Conservation (phyloP, 2,329 filamentous ascomycete species). For the Aspergillus sp. region DNA sequence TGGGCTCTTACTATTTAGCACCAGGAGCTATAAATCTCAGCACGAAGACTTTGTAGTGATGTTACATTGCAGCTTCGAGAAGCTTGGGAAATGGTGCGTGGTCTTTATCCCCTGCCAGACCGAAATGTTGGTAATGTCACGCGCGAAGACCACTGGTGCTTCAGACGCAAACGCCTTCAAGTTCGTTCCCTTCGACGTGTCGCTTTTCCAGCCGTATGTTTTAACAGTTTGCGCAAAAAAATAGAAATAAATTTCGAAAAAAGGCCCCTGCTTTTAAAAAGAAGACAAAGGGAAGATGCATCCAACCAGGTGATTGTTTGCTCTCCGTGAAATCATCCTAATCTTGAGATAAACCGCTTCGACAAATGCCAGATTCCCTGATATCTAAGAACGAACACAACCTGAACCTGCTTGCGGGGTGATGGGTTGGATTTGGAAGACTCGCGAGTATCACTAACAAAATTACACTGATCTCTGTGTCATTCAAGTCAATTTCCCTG, state of each 20-base stretch:
- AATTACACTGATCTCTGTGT: neutral
- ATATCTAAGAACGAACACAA: neutral
- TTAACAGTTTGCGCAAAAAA: neutral
- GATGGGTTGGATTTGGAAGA: neutral
- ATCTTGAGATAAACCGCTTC: neutral
- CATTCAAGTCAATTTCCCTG: neutral
- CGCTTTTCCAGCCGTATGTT: slow-evolving; percentile 8
- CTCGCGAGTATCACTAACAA: neutral
- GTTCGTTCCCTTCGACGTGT: slow-evolving; percentile 14
- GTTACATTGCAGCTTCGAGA: neutral
- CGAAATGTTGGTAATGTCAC: slow-evolving; percentile 8
- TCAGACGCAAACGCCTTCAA: slow-evolving; percentile 15
- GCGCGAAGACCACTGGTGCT: slow-evolving; percentile 4
- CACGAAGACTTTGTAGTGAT: neutral
- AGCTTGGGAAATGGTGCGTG: slow-evolving; percentile 10
- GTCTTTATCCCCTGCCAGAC: neutral
- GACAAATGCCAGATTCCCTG: neutral
- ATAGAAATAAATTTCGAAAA: neutral
- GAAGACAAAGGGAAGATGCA: neutral
- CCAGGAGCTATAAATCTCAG: neutral
- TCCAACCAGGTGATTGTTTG: neutral
- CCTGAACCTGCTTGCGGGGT: too few species aligned
- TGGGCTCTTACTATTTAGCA: neutral
- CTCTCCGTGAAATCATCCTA: neutral
- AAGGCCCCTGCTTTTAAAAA: neutral